Base-by-base conservation (phyloP, 306 rosid genomes). In the Vicia villosa region DNA sequence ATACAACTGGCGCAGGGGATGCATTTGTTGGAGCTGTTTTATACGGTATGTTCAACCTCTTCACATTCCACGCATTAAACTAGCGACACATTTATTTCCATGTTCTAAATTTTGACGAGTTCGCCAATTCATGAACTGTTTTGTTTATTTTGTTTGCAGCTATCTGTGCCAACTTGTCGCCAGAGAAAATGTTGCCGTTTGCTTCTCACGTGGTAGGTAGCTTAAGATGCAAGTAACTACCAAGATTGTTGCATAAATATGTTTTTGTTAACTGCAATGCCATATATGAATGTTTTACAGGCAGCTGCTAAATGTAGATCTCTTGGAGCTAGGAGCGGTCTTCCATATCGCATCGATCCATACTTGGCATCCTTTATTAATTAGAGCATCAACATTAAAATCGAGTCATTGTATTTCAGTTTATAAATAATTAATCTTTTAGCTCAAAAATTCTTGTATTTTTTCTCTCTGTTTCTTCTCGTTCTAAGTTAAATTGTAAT, bases 1-100 rank as follows among this genome's bases (percentile, higher is more conserved):
- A 95, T 72, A 87, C 99, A 58, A 91, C 97, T 8, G 99, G 99
- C 76, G 99, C 97, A 26, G 99, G 99, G 30, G 99, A 95, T 84
- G 89, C 96, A 75, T 95, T 95, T 68, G 75, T 87, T 54, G 99
- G 99, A 80, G 97, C 96, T 68, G 86, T 91, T 78, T 67, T 95
- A 57, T 95, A 89, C 66, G 87, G 99, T 94, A 71, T 54, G 81
- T 66, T 70, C 43, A n/a, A 16, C 46, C 32, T 40, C 15, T 52
- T 58, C 41, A 62, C 34, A 11, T 49, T 52, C 32, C 32, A 52
- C 8, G 32, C 30, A 10, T 11, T 52, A 52, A 52, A 21, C 0
- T 2, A 0, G 16, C 2, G 34, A 21, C 32, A 22, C 8, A 52
- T 52, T 21, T 5, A 10, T 52, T 72, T 66, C 28, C 40, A 4